Percentiles rank a stretch among this genome's conserved stretches.
These are phyloP conservation scores for Ramaria rubella DNA, from an alignment of 768 basidiomycete genomes.

Conservation along the genomic window DNA sequence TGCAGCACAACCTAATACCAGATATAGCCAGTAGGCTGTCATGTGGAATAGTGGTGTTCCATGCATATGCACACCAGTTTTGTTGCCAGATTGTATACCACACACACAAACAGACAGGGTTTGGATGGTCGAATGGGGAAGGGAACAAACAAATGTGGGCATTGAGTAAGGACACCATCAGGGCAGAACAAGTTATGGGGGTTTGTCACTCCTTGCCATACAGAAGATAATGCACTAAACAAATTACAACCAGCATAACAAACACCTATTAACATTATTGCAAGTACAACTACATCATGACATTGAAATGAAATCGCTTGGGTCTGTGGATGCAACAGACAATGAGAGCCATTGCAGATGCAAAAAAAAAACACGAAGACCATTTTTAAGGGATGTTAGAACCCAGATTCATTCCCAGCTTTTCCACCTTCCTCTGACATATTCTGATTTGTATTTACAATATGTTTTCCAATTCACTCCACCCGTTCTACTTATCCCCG, in stretches of 20 bases:
- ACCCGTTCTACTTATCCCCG: no score
- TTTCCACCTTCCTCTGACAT: no score
- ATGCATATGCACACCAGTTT: constrained; percentile 10
- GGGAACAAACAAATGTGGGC: constrained; percentile 4
- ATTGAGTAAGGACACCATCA: background rate
- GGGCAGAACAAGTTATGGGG: background rate
- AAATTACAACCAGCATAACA: background rate
- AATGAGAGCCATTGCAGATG: background rate
- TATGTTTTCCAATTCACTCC: no score
- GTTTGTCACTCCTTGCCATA: background rate
- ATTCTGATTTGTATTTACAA: no score
- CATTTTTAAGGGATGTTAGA: no score
- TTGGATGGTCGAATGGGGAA: constrained; percentile 1
- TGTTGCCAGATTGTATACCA: no score
- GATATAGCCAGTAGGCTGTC: background rate
- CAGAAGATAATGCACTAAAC: background rate
- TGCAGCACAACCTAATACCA: background rate
- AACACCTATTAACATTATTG: background rate
- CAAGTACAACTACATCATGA: background rate
- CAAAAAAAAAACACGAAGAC: background rate
- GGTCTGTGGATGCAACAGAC: background rate
- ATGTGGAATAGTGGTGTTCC: background rate
- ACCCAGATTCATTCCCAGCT: no score
- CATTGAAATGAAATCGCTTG: background rate
- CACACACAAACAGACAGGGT: background rate